Base-by-base conservation (phyloP, 1,284 basidiomycete genomes). In the Microbotryum lychnidis-dioicae region DNA sequence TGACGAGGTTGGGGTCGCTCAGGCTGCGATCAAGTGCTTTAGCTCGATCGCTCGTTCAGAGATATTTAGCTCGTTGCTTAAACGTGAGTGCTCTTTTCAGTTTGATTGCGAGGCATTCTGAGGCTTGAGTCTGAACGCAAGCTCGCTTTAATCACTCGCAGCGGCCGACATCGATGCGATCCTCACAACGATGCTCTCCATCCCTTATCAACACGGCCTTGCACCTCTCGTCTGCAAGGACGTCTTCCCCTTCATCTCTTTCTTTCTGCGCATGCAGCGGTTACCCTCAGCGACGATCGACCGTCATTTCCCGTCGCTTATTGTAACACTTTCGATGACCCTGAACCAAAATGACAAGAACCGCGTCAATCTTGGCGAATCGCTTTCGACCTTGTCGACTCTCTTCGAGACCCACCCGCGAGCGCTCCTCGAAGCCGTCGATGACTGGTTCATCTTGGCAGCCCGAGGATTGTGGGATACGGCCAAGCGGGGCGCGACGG, bases 181-280 rank as follows among this genome's bases (percentile, higher is more conserved):
- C 49, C 47, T 63, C 21, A 33, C 16, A 37, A n/a, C 29, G 14
- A 14, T 63, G 54, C 10, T 45, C 14, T 29, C 56, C 10, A 4
- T 63, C 21, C 54, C 64, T 16, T 20, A 20, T 12, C 2, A 50
- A 2, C 31, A 58, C 21, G 7, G 14, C 20, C 51, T 63, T 25
- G 48, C 56, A 42, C n/a, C 33, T 14, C 52, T 57, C 31, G 61
- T 58, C 25, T 62, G 56, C 29, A 57, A 56, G 20, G 60, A 68
- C 47, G 21, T 68, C 25, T 62, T 62, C 53, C 64, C 66, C 33
- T 66, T 68, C 50, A 50, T 68, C 27, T 48, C 64, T 21, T 68
- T 59, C 55, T 50, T 68, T 51, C 45, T 68, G n/a, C 23, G 42
- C n/a, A 50, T 45, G 44, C 60, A 62, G 23, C n/a, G 54, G 16